Percentiles rank a stretch among this genome's conserved stretches.
phyloP scores from a whole-genome alignment of 2,329 filamentous ascomycete species.

The Colletotrichum tofieldiae region DNA sequence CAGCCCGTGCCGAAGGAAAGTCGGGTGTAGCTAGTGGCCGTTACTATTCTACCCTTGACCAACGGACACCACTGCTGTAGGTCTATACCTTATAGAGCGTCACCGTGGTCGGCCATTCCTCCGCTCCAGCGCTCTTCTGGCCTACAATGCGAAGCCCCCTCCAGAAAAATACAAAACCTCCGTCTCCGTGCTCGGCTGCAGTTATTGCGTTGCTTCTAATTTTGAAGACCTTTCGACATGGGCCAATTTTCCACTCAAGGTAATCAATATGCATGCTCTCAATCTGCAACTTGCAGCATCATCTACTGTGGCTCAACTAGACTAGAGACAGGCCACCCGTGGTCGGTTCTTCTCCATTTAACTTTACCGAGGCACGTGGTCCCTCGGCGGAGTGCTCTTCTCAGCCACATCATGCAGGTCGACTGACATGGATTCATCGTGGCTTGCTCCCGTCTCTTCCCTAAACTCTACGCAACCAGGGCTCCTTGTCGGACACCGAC shows the following conservation, averaged over 20 bases:
- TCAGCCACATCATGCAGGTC: slow-evolving; percentile 24
- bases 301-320: neutral
- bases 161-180: too few species aligned
- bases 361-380: neutral
- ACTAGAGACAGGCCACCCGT: slow-evolving; percentile 10
- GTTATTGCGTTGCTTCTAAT: neutral
- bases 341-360: neutral
- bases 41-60: neutral
- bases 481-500: slow-evolving; percentile 6
- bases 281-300: neutral
- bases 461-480: too few species aligned
- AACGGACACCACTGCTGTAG: neutral
- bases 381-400: neutral
- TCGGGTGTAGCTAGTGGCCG: neutral
- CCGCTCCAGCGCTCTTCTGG: neutral
- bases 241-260: neutral
- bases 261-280: neutral
- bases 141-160: neutral
- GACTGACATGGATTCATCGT: neutral
- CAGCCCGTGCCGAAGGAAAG: neutral
- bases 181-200: neutral
- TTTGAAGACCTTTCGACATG: neutral
- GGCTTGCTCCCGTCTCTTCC: slow-evolving; percentile 6
- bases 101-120: neutral
- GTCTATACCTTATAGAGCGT: neutral